phyloP scores from a whole-genome alignment of 106 monocot genomes.

The Apostasia ramifera region DNA sequence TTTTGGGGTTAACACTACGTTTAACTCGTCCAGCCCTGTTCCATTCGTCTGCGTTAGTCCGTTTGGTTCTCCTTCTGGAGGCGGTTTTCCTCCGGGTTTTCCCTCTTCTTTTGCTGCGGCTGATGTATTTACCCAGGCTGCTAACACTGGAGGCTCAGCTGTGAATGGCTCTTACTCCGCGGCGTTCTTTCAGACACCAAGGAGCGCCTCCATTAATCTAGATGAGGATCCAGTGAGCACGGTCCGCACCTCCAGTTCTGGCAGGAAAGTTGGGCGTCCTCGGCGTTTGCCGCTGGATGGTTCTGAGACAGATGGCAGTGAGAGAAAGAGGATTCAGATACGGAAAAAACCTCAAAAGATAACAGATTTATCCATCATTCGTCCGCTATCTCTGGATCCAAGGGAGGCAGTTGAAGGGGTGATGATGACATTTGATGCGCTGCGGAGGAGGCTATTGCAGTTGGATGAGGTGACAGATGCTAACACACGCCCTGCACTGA shows the following conservation, averaged over 20 bases:
- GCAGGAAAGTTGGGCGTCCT: slow-evolving; percentile 20
- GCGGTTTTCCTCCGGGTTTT: neutral
- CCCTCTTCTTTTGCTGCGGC: neutral
- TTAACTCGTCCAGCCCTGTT: slow-evolving; percentile 2
- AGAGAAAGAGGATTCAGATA: neutral
- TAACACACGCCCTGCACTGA: slow-evolving; percentile 43
- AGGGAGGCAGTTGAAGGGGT: slow-evolving; percentile 46
- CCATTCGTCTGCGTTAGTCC: slow-evolving; percentile 38
- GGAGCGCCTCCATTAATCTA: neutral
- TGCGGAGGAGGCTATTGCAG: slow-evolving; percentile 53
- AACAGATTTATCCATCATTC: slow-evolving; percentile 20
- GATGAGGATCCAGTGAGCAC: slow-evolving; percentile 1
- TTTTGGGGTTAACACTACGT: slow-evolving; percentile 21
- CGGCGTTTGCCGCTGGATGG: neutral
- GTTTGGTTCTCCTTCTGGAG: slow-evolving; percentile 4
- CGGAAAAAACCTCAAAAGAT: slow-evolving; percentile 16
- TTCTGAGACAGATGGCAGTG: slow-evolving; percentile 17
- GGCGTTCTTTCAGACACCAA: slow-evolving; percentile 7
- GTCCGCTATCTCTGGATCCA: slow-evolving; percentile 28
- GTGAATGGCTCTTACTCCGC: slow-evolving; percentile 11
- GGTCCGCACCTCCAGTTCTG: slow-evolving; percentile 12
- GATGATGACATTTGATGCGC: slow-evolving; percentile 58
- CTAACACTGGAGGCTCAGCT: neutral
- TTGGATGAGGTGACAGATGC: slow-evolving; percentile 42
- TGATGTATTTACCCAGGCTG: neutral